Evolutionary conservation across 1,139 yeast genomes (phyloP).

Genomic region (Trichomonascaceae sp.): DNA sequence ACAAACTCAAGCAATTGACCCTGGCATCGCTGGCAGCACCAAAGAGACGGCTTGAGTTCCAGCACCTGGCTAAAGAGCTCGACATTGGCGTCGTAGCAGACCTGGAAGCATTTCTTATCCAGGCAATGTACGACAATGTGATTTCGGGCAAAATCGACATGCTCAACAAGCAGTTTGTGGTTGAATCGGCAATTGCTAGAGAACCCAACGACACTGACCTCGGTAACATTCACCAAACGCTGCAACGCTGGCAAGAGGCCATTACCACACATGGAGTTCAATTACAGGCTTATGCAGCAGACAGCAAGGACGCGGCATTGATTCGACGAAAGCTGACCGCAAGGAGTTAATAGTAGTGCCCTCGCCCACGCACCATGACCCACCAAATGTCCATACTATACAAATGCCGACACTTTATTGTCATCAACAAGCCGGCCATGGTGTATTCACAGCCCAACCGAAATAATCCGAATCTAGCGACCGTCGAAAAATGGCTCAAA

Average conservation of each 20-base stretch:
- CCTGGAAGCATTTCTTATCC: not conserved
- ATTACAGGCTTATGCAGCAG: not conserved
- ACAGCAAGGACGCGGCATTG: too few relatives aligned
- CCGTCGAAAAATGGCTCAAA: slow-evolving; percentile 10
- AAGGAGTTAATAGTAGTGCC: too few relatives aligned
- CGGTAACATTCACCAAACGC: not conserved
- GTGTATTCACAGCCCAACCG: slow-evolving; percentile 13
- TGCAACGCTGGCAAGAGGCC: not conserved
- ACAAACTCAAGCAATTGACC: not conserved
- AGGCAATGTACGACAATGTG: not conserved
- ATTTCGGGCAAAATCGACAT: not conserved
- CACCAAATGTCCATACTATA: too few relatives aligned
- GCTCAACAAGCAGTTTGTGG: not conserved
- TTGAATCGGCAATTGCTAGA: not conserved
- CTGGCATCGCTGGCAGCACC: not conserved
- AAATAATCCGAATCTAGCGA: slow-evolving; percentile 1
- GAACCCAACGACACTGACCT: not conserved
- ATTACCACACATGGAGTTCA: not conserved
- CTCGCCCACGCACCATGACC: too few relatives aligned
- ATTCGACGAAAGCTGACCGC: too few relatives aligned
- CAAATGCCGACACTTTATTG: slow-evolving; percentile 10
- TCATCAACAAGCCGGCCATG: slow-evolving; percentile 16
- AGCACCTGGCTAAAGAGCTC: not conserved
- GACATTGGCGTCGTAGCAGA: not conserved
- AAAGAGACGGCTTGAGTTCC: not conserved